A percentile compares a stretch with the other conserved stretches of the same genome.
Conservation (phyloP, 75 land plant species). For the Cupressus sempervirens region DNA sequence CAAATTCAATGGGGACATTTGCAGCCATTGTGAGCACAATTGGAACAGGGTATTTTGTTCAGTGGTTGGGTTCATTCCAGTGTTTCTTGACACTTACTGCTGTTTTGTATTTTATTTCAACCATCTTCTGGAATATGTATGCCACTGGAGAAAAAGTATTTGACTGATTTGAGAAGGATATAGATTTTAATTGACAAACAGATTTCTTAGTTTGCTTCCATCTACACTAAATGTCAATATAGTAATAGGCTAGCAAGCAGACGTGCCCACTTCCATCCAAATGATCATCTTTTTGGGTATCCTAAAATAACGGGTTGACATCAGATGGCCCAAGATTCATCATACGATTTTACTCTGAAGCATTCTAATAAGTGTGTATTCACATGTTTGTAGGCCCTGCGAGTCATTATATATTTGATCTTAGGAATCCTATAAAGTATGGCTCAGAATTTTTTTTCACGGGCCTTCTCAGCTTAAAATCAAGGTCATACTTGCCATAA, state of each 20-base stretch:
- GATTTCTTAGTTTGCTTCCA: neutral
- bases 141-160: slow-evolving; percentile 53
- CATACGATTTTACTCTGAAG: neutral
- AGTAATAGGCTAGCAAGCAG: neutral
- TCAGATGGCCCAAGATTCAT: neutral
- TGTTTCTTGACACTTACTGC: slow-evolving; percentile 83
- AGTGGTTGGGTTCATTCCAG: slow-evolving; percentile 95
- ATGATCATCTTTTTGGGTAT: neutral
- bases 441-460: neutral
- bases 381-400: neutral
- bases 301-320: neutral
- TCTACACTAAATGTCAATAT: neutral
- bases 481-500: neutral
- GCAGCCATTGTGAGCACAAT: slow-evolving; percentile 93
- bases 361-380: neutral
- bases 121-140: slow-evolving; percentile 58
- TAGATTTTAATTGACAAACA: neutral
- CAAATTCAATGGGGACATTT: slow-evolving; percentile 86
- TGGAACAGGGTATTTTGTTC: slow-evolving; percentile 88
- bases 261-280: neutral
- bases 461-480: neutral
- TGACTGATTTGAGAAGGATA: neutral
- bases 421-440: neutral
- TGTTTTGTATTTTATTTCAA: slow-evolving; percentile 53
- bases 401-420: neutral